Evolutionary conservation across 2,329 filamentous ascomycete species (phyloP).

Genomic region (Phialocephala subalpina): DNA sequence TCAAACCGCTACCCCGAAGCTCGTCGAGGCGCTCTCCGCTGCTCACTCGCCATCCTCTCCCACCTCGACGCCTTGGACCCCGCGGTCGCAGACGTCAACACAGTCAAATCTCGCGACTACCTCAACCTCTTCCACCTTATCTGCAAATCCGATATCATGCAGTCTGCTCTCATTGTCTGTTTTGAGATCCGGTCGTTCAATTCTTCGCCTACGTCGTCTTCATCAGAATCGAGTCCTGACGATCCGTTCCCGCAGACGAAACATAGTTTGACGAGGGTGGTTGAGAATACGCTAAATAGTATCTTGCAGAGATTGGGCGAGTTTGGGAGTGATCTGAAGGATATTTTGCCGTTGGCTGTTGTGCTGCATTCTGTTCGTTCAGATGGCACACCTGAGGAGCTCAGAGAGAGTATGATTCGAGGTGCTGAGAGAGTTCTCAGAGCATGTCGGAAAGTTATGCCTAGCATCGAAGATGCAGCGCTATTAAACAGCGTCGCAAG

Average conservation of each 20-base stretch:
- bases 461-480: constrained; percentile 14
- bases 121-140: constrained; percentile 35
- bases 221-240: neutral
- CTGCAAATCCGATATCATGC: constrained; percentile 31
- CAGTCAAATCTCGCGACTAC: constrained; percentile 32
- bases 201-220: neutral
- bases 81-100: constrained; percentile 29
- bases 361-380: constrained; percentile 42
- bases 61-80: constrained; percentile 37
- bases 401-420: constrained; percentile 39
- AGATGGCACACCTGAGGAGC: constrained; percentile 39
- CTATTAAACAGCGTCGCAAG: constrained; percentile 7
- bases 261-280: constrained; percentile 38
- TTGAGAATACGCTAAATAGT: constrained; percentile 43
- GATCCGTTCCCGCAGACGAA: constrained; percentile 34
- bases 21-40: constrained; percentile 27
- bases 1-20: constrained; percentile 29
- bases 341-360: constrained; percentile 42
- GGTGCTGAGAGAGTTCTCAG: constrained; percentile 41
- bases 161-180: constrained; percentile 33
- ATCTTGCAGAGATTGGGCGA: constrained; percentile 40
- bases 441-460: constrained; percentile 31
- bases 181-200: constrained; percentile 33
- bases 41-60: constrained; percentile 31
- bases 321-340: constrained; percentile 43